Base-by-base conservation (phyloP, 257 asterid species). In the Misopates orontium region DNA sequence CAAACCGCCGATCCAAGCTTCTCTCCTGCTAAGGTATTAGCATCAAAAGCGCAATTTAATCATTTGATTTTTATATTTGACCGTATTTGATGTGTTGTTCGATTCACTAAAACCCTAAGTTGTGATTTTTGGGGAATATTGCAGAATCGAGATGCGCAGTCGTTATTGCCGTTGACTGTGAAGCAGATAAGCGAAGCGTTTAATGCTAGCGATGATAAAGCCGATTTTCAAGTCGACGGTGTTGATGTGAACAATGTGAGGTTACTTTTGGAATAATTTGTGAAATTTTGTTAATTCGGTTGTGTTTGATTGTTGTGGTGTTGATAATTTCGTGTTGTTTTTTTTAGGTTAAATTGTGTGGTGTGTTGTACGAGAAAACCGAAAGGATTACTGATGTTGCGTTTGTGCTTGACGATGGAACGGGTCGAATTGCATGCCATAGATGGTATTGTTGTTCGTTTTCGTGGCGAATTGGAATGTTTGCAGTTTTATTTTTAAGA, bases 401-500 rank as follows among this genome's bases (percentile, higher is more conserved):
- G 16, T 90, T 93, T 53, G 75, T 77, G 57, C 76, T 93, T 54
- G 97, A 93, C 79, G 99, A 93, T 80, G 97, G 96, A 62, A 87
- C 97, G 42, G 97, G 99, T 17, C 83, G 95, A 45, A 69, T 90
- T 39, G 81, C 77, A 60, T 93, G 96, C 75, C 78, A 55, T 32
- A 72, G 91, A 85, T 93, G 96, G 98, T 89, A 68, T 56, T 69
- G 36, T n/a, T n/a, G 23, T 21, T 36, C 4, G 8, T 22, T 56
- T 62, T 50, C 15, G 14, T 56, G 67, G 31, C 11, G 48, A 25
- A n/a, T 36, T 41, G 7, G 24, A 42, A 36, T 54, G 52, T 10
- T 52, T 36, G 31, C 16, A 28, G 57, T 40, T 74, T 16, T 31
- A 45, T 18, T 45, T 14, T 8, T 45, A 28, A 28, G 51, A n/a